Evolutionary conservation across 805 yeast genomes (phyloP).

Genomic region (Ogataea salicorniae): DNA sequence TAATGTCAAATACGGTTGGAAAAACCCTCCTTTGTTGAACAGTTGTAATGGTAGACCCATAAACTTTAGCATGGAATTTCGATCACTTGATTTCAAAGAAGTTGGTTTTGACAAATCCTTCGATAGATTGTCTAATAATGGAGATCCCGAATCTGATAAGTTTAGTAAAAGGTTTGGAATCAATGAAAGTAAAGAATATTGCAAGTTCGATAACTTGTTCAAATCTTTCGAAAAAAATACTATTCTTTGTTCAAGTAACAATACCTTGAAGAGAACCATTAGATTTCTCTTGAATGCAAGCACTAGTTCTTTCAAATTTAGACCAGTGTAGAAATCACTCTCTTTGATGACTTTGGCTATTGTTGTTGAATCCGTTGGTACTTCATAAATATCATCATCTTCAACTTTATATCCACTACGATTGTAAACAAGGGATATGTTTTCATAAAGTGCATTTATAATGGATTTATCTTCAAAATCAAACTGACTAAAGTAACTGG

Average conservation of each 20-base stretch:
- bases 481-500: slow-evolving; percentile 76
- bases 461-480: slow-evolving; percentile 68
- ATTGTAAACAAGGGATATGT: slow-evolving; percentile 44
- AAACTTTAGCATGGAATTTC: slow-evolving; percentile 70
- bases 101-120: slow-evolving; percentile 51
- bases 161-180: slow-evolving; percentile 75
- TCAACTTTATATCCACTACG: slow-evolving; percentile 22
- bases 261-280: slow-evolving; percentile 66
- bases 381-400: slow-evolving; percentile 29
- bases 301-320: slow-evolving; percentile 63
- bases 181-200: slow-evolving; percentile 76
- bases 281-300: slow-evolving; percentile 52
- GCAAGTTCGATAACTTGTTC: slow-evolving; percentile 74
- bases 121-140: slow-evolving; percentile 50
- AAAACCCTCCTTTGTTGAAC: slow-evolving; percentile 81
- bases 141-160: slow-evolving; percentile 76
- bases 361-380: slow-evolving; percentile 1
- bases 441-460: slow-evolving; percentile 65
- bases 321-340: slow-evolving; percentile 64
- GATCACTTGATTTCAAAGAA: slow-evolving; percentile 69
- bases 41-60: slow-evolving; percentile 85
- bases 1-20: slow-evolving; percentile 90
- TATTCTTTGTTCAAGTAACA: slow-evolving; percentile 69
- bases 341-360: slow-evolving; percentile 38
- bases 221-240: slow-evolving; percentile 76